Conservation (phyloP, 2,329 filamentous ascomycete genomes). For the Ophiocordyceps camponoti-rufipedis region DNA sequence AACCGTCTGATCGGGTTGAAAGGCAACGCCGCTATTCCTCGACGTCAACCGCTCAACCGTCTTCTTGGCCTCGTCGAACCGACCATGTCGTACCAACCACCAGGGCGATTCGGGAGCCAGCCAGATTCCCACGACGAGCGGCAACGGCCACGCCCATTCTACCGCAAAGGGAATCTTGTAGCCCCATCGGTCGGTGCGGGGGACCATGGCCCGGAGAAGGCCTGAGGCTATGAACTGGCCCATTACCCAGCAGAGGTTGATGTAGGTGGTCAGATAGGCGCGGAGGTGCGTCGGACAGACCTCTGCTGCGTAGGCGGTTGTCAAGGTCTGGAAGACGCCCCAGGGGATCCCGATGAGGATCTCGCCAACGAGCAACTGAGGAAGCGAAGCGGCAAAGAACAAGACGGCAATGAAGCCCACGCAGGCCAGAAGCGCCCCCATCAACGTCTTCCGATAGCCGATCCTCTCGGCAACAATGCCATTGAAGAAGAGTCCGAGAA, state of each 20-base stretch:
- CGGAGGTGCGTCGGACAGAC: too few relatives aligned
- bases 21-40: constrained; percentile 15
- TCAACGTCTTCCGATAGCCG: constrained; percentile 27
- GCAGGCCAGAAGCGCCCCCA: constrained; percentile 19
- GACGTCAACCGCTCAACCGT: constrained; percentile 18
- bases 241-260: too few relatives aligned
- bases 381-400: constrained; percentile 10
- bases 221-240: too few relatives aligned
- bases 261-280: too few relatives aligned
- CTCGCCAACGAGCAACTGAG: constrained; percentile 23
- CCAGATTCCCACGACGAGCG: too few relatives aligned
- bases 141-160: too few relatives aligned
- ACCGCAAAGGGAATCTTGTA: too few relatives aligned
- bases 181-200: too few relatives aligned
- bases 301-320: too few relatives aligned
- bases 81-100: constrained; percentile 6
- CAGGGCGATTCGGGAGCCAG: too few relatives aligned
- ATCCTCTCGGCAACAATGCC: constrained; percentile 27
- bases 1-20: constrained; percentile 24
- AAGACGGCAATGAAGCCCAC: constrained; percentile 19
- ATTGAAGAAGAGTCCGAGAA: constrained; percentile 29
- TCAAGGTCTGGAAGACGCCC: constrained; percentile 20
- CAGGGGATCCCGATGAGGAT: constrained; percentile 19
- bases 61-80: constrained; percentile 18
- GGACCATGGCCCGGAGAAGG: too few relatives aligned